Conservation (phyloP, 2,329 filamentous ascomycete genomes). For the Talaromyces sp. region DNA sequence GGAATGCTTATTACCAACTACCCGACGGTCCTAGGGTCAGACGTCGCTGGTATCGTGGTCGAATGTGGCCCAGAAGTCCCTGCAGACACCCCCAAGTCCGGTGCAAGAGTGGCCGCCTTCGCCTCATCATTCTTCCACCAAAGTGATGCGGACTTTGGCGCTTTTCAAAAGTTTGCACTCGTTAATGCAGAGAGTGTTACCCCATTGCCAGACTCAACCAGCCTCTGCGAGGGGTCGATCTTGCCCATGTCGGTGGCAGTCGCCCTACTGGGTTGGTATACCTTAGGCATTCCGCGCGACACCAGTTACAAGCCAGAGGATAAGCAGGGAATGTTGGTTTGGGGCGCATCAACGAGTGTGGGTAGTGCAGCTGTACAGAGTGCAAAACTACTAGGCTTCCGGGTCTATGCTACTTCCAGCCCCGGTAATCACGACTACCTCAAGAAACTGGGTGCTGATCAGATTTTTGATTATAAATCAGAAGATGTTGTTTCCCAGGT, state of each 20-base stretch:
- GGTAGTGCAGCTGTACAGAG: constrained; percentile 38
- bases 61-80: constrained; percentile 23
- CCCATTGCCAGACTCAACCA: constrained; percentile 22
- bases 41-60: constrained; percentile 25
- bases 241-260: constrained; percentile 23
- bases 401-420: constrained; percentile 36
- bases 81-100: constrained; percentile 16
- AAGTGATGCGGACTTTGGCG: constrained; percentile 23
- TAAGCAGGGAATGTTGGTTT: constrained; percentile 33
- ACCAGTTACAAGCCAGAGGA: constrained; percentile 17
- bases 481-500: constrained; percentile 27
- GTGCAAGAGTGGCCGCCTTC: constrained; percentile 26
- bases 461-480: constrained; percentile 37
- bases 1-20: constrained; percentile 18
- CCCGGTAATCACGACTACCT: constrained; percentile 34
- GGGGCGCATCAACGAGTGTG: constrained; percentile 39
- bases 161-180: constrained; percentile 23
- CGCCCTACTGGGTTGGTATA: constrained; percentile 21
- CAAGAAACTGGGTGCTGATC: constrained; percentile 30
- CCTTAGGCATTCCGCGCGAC: constrained; percentile 20
- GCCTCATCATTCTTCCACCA: constrained; percentile 23
- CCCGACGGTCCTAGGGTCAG: constrained; percentile 25
- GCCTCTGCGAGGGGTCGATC: constrained; percentile 22
- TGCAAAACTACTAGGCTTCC: constrained; percentile 36
- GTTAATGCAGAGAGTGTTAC: constrained; percentile 26